Percentiles rank a stretch among this genome's conserved stretches.
Evolutionary conservation across 2,329 filamentous ascomycete species (phyloP).

Genomic region (Apiospora kogelbergensis): DNA sequence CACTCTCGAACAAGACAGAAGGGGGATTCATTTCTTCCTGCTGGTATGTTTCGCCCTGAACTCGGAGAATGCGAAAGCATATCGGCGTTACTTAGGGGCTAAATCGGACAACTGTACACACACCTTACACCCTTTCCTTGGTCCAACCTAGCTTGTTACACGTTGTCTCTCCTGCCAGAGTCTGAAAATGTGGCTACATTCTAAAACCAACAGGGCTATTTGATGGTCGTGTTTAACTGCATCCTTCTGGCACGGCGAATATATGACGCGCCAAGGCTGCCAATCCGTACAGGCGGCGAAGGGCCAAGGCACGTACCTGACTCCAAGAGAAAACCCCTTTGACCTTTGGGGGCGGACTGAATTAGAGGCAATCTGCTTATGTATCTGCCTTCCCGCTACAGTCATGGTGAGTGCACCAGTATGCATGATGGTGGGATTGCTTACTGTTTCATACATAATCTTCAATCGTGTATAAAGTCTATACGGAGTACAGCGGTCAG

Average conservation of each 20-base stretch:
- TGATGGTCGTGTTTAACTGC: background rate
- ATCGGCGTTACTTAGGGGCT: conserved; percentile 4
- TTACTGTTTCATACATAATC: background rate
- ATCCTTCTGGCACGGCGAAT: background rate
- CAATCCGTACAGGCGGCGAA: background rate
- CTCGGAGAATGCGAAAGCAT: conserved; percentile 2
- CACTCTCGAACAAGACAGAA: background rate
- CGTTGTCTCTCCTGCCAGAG: background rate
- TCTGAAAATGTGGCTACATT: background rate
- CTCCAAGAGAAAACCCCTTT: background rate
- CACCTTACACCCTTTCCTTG: background rate
- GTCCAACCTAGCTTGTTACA: conserved; percentile 3
- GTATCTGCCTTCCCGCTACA: background rate
- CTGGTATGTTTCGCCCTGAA: background rate
- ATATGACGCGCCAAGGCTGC: background rate
- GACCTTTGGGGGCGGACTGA: background rate
- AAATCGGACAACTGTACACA: conserved; percentile 7
- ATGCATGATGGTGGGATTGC: background rate
- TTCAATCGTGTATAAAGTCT: background rate
- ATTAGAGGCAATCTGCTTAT: background rate
- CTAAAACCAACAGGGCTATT: background rate
- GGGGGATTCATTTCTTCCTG: background rate
- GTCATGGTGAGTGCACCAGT: background rate
- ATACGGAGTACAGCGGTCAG: background rate
- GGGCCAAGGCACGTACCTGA: background rate